Evolutionary conservation across 1,284 basidiomycete genomes (phyloP).

Genomic region (Puccinia hordei): DNA sequence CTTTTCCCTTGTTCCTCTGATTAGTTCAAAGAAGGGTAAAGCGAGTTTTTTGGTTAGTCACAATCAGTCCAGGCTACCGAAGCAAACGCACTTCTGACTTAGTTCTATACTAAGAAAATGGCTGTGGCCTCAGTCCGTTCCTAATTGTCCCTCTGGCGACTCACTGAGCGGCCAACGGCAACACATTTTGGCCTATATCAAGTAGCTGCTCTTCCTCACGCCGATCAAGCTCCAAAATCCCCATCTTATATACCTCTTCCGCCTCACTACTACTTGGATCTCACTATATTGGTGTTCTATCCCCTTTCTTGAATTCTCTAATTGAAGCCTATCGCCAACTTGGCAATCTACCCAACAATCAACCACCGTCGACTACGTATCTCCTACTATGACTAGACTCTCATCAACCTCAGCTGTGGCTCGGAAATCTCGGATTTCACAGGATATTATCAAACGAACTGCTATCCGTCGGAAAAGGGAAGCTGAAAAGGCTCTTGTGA

Average conservation of each 20-base stretch:
- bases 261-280: background rate
- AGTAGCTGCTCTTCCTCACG: background rate
- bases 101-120: background rate
- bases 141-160: too few species aligned
- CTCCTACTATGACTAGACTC: background rate
- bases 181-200: background rate
- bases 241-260: background rate
- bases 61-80: background rate
- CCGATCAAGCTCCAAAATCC: background rate
- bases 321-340: background rate
- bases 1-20: background rate
- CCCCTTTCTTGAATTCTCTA: constrained; percentile 2
- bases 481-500: constrained; percentile 20
- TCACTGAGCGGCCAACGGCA: too few species aligned
- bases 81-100: background rate
- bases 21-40: background rate
- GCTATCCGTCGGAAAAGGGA: constrained; percentile 9
- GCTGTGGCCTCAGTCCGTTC: too few species aligned
- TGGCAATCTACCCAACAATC: background rate
- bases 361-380: background rate
- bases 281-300: background rate
- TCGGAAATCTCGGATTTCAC: background rate
- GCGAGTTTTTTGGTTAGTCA: background rate
- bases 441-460: constrained; percentile 6
- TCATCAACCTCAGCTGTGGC: background rate